A percentile compares a stretch with the other conserved stretches of the same genome.
Conservation (phyloP, 306 rosid genomes). For the Gleditsia sinensis region DNA sequence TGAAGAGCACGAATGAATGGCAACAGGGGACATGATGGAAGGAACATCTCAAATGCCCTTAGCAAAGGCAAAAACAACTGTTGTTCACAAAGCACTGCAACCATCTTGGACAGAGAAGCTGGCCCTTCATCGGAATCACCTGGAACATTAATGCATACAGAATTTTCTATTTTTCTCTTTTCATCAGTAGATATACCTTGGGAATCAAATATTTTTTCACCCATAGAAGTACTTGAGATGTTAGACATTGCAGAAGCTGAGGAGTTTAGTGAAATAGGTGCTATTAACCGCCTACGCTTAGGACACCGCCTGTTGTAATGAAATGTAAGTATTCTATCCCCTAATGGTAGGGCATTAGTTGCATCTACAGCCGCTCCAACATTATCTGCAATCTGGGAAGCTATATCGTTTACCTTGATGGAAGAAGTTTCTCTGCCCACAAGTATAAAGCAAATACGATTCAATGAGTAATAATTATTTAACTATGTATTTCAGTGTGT, state of each 20-base stretch:
- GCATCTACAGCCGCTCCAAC: constrained; percentile 95
- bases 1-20: constrained; percentile 95
- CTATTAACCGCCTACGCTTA: constrained; percentile 75
- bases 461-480: constrained; percentile 34
- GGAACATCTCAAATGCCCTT: constrained; percentile 97
- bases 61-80: constrained; percentile 83
- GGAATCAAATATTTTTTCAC: constrained; percentile 48
- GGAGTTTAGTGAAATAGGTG: constrained; percentile 47
- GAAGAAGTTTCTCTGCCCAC: constrained; percentile 88
- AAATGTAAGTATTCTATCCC: constrained; percentile 65
- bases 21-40: constrained; percentile 88
- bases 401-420: constrained; percentile 89
- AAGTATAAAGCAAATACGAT: constrained; percentile 28
- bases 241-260: constrained; percentile 43
- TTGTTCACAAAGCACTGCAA: constrained; percentile 92
- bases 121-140: constrained; percentile 68
- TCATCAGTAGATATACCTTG: constrained; percentile 43
- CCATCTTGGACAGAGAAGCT: constrained; percentile 85
- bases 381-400: constrained; percentile 84
- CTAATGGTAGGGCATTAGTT: constrained; percentile 66
- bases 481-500: background rate
- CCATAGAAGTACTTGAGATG: constrained; percentile 46
- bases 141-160: constrained; percentile 34
- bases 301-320: constrained; percentile 82
- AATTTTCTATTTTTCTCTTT: constrained; percentile 48